Base-by-base conservation (phyloP, 257 asterid species). In the Przewalskia tangutica region DNA sequence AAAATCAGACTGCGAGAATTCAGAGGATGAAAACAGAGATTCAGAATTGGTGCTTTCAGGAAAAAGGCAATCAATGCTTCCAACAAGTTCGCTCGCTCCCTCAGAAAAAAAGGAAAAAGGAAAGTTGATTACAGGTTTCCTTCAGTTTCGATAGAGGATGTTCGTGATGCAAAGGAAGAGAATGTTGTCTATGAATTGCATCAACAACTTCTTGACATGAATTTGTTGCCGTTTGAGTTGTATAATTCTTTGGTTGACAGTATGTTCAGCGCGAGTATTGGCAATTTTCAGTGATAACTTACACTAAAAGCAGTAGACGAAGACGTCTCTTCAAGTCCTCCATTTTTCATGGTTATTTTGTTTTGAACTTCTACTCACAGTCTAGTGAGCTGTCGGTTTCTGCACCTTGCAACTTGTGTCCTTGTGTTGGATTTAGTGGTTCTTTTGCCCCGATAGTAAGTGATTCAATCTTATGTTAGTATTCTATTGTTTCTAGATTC, bases 51-150 rank as follows among this genome's bases (percentile, higher is more conserved):
- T 42, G 87, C 85, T 83, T 84, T 95, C 66, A 93, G 87, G 92
- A 93, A 91, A 86, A 95, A 89, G 88, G 98, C 98, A 79, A 75
- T 95, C 85, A 81, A 83, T 87, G 77, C 83, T 66, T 95, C 98
- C 56, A 95, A 88, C 89, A 95, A 90, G 91, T 88, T 95, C 81
- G 89, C 97, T 6, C 97, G 92, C 85, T 92, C 98, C 70, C 89
- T 95, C 68, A 93, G 88, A 84, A 92, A 88, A 85, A 88, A 97
- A 83, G 95, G 98, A 85, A 95, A 93, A 84, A 89, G 91, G 88
- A 95, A 93, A 87, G 92, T 93, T 83, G 98, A 92, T 86, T 93
- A 83, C 79, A 91, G 98, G 87, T 93, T 92, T 82, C 97, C 97
- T 85, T 84, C 92, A 6, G 85, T 95, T 86, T 81, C 93, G 50